Conservation (phyloP, 805 yeast species). For the Saccharomyces eubayanus region DNA sequence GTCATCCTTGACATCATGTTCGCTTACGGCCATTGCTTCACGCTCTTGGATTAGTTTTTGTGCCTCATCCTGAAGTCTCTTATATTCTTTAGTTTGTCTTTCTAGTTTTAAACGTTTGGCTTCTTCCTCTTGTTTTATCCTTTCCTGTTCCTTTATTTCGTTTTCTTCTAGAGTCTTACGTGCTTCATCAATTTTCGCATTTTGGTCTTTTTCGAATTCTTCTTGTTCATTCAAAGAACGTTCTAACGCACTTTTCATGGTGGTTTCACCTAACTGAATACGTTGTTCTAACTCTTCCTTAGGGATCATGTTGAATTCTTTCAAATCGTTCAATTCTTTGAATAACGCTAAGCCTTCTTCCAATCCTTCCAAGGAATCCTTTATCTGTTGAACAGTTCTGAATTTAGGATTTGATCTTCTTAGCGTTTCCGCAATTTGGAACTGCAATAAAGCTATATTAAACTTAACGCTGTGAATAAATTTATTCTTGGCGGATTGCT, state of each 20-base stretch:
- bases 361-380: constrained; percentile 46
- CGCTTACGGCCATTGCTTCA: constrained; percentile 37
- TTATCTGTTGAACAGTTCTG: constrained; percentile 56
- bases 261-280: constrained; percentile 74
- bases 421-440: constrained; percentile 78
- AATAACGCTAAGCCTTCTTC: constrained; percentile 53
- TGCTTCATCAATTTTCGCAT: constrained; percentile 64
- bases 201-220: constrained; percentile 50
- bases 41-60: constrained; percentile 50
- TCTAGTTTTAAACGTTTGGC: constrained; percentile 38
- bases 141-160: constrained; percentile 38
- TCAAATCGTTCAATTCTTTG: constrained; percentile 45
- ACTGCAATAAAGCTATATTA: constrained; percentile 76
- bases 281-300: constrained; percentile 74
- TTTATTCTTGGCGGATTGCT: constrained; percentile 18
- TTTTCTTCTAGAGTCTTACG: constrained; percentile 56
- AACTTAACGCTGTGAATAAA: constrained; percentile 47
- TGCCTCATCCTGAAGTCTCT: constrained; percentile 48
- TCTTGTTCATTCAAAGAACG: constrained; percentile 64
- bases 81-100: constrained; percentile 44
- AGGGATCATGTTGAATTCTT: constrained; percentile 61
- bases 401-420: constrained; percentile 51
- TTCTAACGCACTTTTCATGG: constrained; percentile 63
- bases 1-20: constrained; percentile 33
- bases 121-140: constrained; percentile 42